Percentiles rank a stretch among this genome's conserved stretches.
Conservation (phyloP, 2,329 filamentous ascomycete genomes). For the Trichoderma atroviride region DNA sequence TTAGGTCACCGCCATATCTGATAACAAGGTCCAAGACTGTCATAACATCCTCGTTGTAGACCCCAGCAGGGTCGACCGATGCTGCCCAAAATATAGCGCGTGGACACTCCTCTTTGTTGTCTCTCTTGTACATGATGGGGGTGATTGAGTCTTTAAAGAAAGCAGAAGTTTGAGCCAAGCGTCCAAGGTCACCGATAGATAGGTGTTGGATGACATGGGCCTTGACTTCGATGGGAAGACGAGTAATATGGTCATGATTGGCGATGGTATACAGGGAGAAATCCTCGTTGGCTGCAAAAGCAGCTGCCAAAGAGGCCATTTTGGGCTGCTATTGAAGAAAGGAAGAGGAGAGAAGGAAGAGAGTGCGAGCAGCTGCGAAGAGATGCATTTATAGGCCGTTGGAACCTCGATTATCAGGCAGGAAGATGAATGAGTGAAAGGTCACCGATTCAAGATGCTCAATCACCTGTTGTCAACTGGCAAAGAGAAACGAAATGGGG, state of each 20-base stretch:
- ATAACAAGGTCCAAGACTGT: not conserved
- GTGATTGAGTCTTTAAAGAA: not conserved
- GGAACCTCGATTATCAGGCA: not conserved
- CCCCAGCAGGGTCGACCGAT: not conserved
- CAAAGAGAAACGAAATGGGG: not conserved
- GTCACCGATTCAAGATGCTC: not conserved
- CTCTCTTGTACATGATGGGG: not conserved
- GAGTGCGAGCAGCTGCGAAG: not conserved
- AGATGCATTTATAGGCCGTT: not conserved
- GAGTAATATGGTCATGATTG: not conserved
- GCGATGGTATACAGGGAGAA: not conserved
- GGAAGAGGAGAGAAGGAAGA: not conserved
- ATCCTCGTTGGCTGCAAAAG: not conserved
- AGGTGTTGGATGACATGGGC: not conserved
- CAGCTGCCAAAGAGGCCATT: not conserved
- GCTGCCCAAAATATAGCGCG: slow-evolving; percentile 7
- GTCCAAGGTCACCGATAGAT: not conserved
- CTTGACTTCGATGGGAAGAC: not conserved
- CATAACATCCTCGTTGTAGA: not conserved
- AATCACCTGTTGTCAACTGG: not conserved
- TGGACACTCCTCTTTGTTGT: not conserved
- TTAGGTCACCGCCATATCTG: not conserved
- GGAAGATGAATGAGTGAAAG: not conserved
- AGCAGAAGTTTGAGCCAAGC: not conserved
- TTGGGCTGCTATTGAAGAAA: not conserved